phyloP scores from a whole-genome alignment of 768 basidiomycete genomes.

The Phylloporus rhodoxanthus region DNA sequence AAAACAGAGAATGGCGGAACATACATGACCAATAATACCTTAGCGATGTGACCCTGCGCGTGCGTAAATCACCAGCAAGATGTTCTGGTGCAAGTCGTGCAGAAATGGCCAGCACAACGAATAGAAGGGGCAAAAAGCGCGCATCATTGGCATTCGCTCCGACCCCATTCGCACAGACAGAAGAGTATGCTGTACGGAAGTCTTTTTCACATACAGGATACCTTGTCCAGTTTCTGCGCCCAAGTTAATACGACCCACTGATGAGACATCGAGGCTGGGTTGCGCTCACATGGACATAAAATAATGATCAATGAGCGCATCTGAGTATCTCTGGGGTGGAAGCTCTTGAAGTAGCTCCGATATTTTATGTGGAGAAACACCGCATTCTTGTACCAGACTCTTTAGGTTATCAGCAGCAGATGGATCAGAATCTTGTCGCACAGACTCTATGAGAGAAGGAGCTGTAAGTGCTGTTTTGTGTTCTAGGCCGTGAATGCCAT shows the following conservation, averaged over 20 bases:
- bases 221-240: slow-evolving; percentile 79
- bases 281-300: slow-evolving; percentile 61
- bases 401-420: slow-evolving; percentile 78
- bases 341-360: slow-evolving; percentile 85
- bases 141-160: slow-evolving; percentile 68
- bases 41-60: slow-evolving; percentile 70
- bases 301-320: slow-evolving; percentile 78
- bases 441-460: slow-evolving; percentile 36
- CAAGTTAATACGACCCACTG: not conserved
- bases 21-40: slow-evolving; percentile 95
- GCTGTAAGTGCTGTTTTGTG: slow-evolving; percentile 24
- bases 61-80: slow-evolving; percentile 74
- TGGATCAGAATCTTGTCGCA: slow-evolving; percentile 38
- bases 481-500: slow-evolving; percentile 24
- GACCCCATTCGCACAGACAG: slow-evolving; percentile 56
- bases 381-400: slow-evolving; percentile 85
- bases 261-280: not conserved
- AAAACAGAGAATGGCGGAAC: slow-evolving; percentile 28
- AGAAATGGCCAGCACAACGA: slow-evolving; percentile 86
- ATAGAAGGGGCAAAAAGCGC: slow-evolving; percentile 85
- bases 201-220: slow-evolving; percentile 86
- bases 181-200: slow-evolving; percentile 67
- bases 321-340: slow-evolving; percentile 68
- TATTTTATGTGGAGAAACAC: slow-evolving; percentile 85
- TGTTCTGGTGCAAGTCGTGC: slow-evolving; percentile 81